Evolutionary conservation across 2,329 filamentous ascomycete genomes (phyloP).

Genomic region (Drechmeria coniospora): DNA sequence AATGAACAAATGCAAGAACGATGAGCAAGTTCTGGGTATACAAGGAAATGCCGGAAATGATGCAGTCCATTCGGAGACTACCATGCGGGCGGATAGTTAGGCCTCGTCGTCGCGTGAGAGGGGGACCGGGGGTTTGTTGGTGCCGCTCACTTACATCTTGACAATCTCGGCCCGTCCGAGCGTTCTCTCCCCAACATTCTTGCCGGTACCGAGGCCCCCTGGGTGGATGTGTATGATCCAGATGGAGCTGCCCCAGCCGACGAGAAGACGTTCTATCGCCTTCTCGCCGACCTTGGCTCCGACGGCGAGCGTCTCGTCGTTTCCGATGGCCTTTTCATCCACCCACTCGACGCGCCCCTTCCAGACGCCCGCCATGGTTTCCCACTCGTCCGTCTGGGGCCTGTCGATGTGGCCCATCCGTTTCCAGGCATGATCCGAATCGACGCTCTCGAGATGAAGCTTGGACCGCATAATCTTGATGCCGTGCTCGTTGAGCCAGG

Average conservation of each 20-base stretch:
- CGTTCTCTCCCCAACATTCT: slow-evolving; percentile 51
- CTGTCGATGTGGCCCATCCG: slow-evolving; percentile 83
- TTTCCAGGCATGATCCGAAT: slow-evolving; percentile 82
- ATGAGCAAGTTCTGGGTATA: slow-evolving; percentile 87
- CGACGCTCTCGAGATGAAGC: slow-evolving; percentile 58
- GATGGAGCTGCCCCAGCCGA: slow-evolving; percentile 91
- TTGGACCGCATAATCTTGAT: slow-evolving; percentile 97
- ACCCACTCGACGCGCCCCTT: slow-evolving; percentile 89
- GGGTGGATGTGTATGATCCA: slow-evolving; percentile 91
- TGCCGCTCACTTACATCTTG: slow-evolving; percentile 57
- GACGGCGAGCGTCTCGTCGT: slow-evolving; percentile 41
- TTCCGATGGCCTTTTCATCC: slow-evolving; percentile 65
- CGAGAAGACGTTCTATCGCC: slow-evolving; percentile 61
- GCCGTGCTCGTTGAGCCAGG: slow-evolving; percentile 91
- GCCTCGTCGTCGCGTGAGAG: neutral
- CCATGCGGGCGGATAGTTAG: neutral
- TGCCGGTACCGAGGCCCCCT: slow-evolving; percentile 50
- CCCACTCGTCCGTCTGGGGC: slow-evolving; percentile 75
- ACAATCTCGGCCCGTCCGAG: slow-evolving; percentile 77
- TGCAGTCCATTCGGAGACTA: slow-evolving; percentile 88
- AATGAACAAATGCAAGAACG: slow-evolving; percentile 77
- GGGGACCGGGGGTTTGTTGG: neutral
- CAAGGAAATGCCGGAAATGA: slow-evolving; percentile 90
- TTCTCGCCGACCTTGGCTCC: slow-evolving; percentile 31
- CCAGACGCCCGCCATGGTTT: slow-evolving; percentile 94